phyloP scores from a whole-genome alignment of 768 basidiomycete genomes.

The Leccinellum rugosiceps region DNA sequence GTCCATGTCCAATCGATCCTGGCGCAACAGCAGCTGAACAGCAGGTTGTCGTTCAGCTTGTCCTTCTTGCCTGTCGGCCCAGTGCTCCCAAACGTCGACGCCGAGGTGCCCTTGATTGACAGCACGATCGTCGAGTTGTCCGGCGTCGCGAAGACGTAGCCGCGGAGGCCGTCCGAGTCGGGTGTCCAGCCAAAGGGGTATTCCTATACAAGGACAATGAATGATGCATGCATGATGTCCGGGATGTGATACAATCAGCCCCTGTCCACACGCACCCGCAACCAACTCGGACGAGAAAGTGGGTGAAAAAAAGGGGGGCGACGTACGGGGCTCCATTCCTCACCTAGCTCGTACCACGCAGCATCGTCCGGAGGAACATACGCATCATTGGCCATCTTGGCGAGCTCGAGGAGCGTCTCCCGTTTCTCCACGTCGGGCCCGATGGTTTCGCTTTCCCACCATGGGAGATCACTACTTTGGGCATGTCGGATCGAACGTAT shows the following conservation, averaged over 20 bases:
- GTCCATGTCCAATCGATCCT: conserved; percentile 91
- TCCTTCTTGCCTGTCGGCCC: conserved; percentile 90
- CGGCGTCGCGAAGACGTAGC: conserved; percentile 82
- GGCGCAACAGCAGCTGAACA: conserved; percentile 96
- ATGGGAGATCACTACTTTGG: conserved; percentile 47
- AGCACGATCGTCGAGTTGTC: conserved; percentile 85
- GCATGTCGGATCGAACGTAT: conserved; percentile 43
- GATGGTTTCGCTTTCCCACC: conserved; percentile 72
- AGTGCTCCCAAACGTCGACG: conserved; percentile 64
- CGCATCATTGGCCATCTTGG: conserved; percentile 95
- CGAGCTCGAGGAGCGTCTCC: conserved; percentile 74
- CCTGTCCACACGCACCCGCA: neutral
- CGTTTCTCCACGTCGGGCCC: conserved; percentile 78
- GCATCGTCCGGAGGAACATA: conserved; percentile 62
- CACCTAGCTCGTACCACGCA: conserved; percentile 76
- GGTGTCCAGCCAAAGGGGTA: conserved; percentile 93
- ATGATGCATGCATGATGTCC: too few relatives aligned
- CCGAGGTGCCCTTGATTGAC: conserved; percentile 93
- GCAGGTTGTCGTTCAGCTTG: conserved; percentile 88
- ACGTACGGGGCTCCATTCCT: conserved; percentile 57
- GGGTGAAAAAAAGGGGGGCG: neutral
- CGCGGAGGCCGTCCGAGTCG: conserved; percentile 82
- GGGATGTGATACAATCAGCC: neutral
- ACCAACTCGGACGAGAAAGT: neutral
- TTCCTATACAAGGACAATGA: neutral